Evolutionary conservation across 225 moss, liverwort and hornwort genomes (phyloP), one percentile per base, ranked within the genome.

Genomic region (Physcomitrium patens): DNA sequence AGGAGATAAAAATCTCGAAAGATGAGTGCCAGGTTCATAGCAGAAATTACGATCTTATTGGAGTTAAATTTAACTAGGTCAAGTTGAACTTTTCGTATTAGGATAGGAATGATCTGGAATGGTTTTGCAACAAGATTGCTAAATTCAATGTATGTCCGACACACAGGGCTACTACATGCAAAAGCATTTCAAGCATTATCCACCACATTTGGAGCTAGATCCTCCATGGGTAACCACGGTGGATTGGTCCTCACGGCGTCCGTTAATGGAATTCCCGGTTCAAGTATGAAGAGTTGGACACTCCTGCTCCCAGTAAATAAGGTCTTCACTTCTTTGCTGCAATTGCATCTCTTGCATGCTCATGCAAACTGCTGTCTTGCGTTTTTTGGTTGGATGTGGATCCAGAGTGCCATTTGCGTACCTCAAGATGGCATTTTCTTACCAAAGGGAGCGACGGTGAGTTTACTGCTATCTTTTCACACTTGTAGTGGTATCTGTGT

Each of bases 191-290:
- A 92, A 92, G 79, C 87, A 83, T 73, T 95, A 88, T 67, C 85
- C 92, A 48, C 88, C 92, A 22, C 31, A 69, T 51, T 65, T 78
- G 74, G 77, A 74, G 69, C 82, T 82, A 23, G 77, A 78, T 65
- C 77, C 59, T n/a, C 82, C 77, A 16, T 73, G 65, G 73, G 18
- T 59, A 9, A 78, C 77, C 51, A 43, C 16, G 44, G 67, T 95
- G 17, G 79, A 87, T 56, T 92, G 91, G 95, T 31, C 79, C 46
- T 87, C 95, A 16, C 76, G 95, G 19, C 80, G 86, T 50, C 89
- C 91, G 9, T 59, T 91, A 56, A 92, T 91, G 92, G 89, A 92
- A 63, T 95, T 95, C 67, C 92, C 89, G 44, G 86, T 95, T 67
- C 91, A 90, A 86, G 93, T 93, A 83, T 42, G 47, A 51, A 62